phyloP scores from a whole-genome alignment of 345 rosid genomes.

The Dovyalis caffra region DNA sequence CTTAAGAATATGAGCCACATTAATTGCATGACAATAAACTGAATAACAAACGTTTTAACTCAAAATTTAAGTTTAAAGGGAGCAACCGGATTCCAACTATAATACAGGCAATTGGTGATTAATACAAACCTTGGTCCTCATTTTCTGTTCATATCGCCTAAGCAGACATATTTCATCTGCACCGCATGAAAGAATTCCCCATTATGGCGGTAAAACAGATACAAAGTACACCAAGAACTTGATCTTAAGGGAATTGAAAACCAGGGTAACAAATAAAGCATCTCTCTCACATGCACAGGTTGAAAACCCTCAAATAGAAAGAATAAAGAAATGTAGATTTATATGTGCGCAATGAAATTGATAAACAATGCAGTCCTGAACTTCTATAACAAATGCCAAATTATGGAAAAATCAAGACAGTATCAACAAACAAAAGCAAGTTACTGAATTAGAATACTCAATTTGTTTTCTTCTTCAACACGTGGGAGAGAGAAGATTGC shows the following conservation, averaged over 20 bases:
- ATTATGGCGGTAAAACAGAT: background rate
- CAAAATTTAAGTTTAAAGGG: background rate
- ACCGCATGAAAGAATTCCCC: slow-evolving; percentile 4
- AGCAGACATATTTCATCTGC: slow-evolving; percentile 80
- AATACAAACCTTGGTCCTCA: slow-evolving; percentile 32
- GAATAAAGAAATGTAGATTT: background rate
- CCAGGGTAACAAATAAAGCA: background rate
- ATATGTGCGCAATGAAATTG: background rate
- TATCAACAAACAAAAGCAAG: too few species aligned
- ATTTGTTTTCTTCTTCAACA: too few species aligned
- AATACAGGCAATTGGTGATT: background rate
- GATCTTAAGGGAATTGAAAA: background rate
- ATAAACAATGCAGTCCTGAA: background rate
- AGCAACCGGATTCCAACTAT: background rate
- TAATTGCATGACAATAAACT: background rate
- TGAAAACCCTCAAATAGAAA: background rate
- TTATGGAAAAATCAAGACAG: too few species aligned
- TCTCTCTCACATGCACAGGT: background rate
- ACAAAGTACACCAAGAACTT: background rate
- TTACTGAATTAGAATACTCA: too few species aligned
- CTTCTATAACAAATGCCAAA: too few species aligned
- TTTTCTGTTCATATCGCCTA: slow-evolving; percentile 78
- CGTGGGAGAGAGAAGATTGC: too few species aligned
- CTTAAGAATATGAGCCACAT: background rate
- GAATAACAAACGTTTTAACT: background rate